Evolutionary conservation across 1,284 basidiomycete genomes (phyloP), one percentile per base, ranked within the genome.

Genomic region (Trametes hirsuta): DNA sequence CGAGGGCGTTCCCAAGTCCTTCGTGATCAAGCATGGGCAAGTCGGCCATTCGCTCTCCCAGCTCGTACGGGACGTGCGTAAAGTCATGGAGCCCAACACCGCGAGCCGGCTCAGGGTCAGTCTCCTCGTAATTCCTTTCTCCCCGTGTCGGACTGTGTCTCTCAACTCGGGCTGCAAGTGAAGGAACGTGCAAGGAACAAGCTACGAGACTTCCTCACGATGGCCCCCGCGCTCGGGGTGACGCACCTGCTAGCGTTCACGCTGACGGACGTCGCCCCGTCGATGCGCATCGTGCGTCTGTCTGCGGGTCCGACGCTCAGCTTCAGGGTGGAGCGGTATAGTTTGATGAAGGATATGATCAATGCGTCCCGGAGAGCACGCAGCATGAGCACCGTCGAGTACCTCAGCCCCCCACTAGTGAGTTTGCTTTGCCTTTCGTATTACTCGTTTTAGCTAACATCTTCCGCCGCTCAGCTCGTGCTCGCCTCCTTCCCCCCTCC

Each of bases 31-130:
- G 71, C 93, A 96, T 75, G 97, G 97, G 45, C 87, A 89, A 60
- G 95, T 98, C 35, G 95, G 96, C 14, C 82, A 85, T 55, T 93
- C 93, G n/a, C 83, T 97, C 53, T 78, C 87, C 3, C 91, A 94
- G 68, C 87, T 99, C 35, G 95, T 98, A 14, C 85, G 91, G 53
- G 97, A 99, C 76, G 80, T 98, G 69, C 83, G 97, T 68, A 93
- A 93, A 75, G 90, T 97, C 63, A 95, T 99, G 93, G 97, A 99
- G 76, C 97, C 97, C 61, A 95, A 98, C 74, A 99, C 97, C 21
- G 97, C 97, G 6, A 90, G 89, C 61, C 84, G 96, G 51, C 83
- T 99, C 18, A 88, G 81, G 77, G 94, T 95, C 68, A 65, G 86
- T 79, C 42, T 8, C 37, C 0, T 22, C 22, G 15, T n/a, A 21